Evolutionary conservation across 805 yeast genomes (phyloP), one percentile per base, ranked within the genome.

Genomic region (Kazachstania kunashirensis): DNA sequence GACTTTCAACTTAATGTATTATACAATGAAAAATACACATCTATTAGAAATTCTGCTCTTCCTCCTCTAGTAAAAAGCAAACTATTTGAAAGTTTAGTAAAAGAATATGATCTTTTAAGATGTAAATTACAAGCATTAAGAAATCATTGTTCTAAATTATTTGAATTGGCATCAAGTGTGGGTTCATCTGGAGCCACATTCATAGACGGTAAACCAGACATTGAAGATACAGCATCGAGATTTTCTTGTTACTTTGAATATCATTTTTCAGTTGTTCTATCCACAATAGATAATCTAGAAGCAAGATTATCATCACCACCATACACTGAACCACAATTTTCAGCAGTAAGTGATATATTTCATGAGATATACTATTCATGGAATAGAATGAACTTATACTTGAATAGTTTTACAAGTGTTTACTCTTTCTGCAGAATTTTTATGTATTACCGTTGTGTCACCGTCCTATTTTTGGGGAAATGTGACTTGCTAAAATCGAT

Each of bases 11-110:
- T 36, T 6, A 44, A 43, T 3, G 51, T 54, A 16, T 38, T 56
- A 15, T 53, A 43, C 36, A 42, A 42, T 33, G 55, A 52, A 28
- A 47, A 44, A 11, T 56, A 42, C 33, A 55, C 61, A 0, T 47
- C 57, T 1, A 49, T 57, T 7, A 46, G 44, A 36, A 49, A 53
- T 26, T 38, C 45, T 6, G 50, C 57, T 5, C 39, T 44, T 23
- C 53, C 57, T 5, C 43, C 46, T 6, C 23, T 36, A 12, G 27
- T 51, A 5, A 45, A 44, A 34, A 33, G 36, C 5, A 36, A 36
- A 20, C 33, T 56, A 6, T 37, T 47, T 23, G 32, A 29, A 8
- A 57, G 53, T 17, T 33, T 55, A 5, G 38, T 48, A 10, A 36
- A 41, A 6, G 43, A 49, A 23, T 37, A 46, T 4, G 42, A 44